Conservation (phyloP, 495 filamentous ascomycete genomes). For the Jackrogersella multiformis region DNA sequence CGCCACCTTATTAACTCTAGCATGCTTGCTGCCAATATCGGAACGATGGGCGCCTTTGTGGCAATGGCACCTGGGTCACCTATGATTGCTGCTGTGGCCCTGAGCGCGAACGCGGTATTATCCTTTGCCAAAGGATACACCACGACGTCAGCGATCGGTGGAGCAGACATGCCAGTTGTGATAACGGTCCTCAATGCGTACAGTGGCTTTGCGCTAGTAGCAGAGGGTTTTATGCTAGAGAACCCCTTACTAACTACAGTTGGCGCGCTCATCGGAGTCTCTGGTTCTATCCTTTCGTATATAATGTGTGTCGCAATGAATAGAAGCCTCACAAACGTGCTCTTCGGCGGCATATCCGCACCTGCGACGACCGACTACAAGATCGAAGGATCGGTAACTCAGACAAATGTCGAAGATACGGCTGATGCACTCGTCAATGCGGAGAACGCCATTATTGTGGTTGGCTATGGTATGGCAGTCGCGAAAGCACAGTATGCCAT, state of each 20-base stretch:
- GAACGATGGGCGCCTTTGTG: slow-evolving; percentile 81
- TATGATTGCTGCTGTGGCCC: slow-evolving; percentile 74
- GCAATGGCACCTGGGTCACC: slow-evolving; percentile 78
- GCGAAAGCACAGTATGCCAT: slow-evolving; percentile 89
- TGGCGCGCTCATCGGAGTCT: slow-evolving; percentile 81
- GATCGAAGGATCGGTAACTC: slow-evolving; percentile 76
- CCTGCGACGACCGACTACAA: slow-evolving; percentile 69
- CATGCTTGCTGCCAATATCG: slow-evolving; percentile 74
- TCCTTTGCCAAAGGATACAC: slow-evolving; percentile 85
- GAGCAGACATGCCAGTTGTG: slow-evolving; percentile 88
- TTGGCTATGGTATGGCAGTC: slow-evolving; percentile 89
- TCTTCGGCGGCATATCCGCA: slow-evolving; percentile 78
- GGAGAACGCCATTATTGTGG: slow-evolving; percentile 81
- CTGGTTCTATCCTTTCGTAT: slow-evolving; percentile 82
- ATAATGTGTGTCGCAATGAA: slow-evolving; percentile 89
- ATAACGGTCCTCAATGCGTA: slow-evolving; percentile 88
- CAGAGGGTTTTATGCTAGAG: slow-evolving; percentile 87
- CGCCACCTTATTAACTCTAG: slow-evolving; percentile 75
- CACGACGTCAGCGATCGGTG: slow-evolving; percentile 82
- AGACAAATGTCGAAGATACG: slow-evolving; percentile 78
- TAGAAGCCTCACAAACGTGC: slow-evolving; percentile 77
- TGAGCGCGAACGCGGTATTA: slow-evolving; percentile 75
- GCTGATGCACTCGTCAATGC: slow-evolving; percentile 73
- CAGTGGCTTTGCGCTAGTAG: slow-evolving; percentile 82
- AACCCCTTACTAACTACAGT: slow-evolving; percentile 81